These are phyloP conservation scores for Suillus occidentalis DNA, from an alignment of 768 basidiomycete species.

Conservation along the genomic window DNA sequence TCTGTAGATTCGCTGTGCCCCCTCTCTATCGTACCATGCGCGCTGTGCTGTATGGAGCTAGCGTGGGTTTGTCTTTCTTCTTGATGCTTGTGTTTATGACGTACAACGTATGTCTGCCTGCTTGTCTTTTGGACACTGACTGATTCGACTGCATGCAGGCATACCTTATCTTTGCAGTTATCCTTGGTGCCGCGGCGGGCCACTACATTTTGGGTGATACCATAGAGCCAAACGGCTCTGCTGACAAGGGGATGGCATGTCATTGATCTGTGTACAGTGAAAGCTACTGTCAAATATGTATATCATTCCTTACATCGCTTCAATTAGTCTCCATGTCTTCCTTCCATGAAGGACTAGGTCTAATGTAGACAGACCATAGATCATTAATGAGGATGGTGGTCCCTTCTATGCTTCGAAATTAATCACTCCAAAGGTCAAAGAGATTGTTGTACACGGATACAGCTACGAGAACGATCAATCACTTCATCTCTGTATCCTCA, in stretches of 20 bases:
- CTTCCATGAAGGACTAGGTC: background rate
- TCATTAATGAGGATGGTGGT: background rate
- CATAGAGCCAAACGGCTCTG: constrained; percentile 56
- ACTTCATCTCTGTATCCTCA: constrained; percentile 79
- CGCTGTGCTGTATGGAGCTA: constrained; percentile 70
- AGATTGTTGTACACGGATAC: constrained; percentile 5
- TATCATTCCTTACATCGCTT: background rate
- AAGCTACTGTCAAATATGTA: background rate
- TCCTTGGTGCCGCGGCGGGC: constrained; percentile 79
- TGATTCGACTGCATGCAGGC: constrained; percentile 46
- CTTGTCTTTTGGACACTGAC: constrained; percentile 3
- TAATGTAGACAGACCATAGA: background rate
- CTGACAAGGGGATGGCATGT: constrained; percentile 71
- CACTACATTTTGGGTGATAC: constrained; percentile 74
- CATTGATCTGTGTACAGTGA: constrained; percentile 46
- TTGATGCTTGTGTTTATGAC: constrained; percentile 98
- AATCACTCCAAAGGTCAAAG: background rate
- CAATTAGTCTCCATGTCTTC: background rate
- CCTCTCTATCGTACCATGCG: constrained; percentile 51
- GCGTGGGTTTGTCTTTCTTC: constrained; percentile 82
- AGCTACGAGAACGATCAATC: constrained; percentile 25
- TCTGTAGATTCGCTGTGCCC: constrained; percentile 50
- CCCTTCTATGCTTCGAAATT: background rate
- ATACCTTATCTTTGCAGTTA: constrained; percentile 81
- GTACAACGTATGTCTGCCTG: constrained; percentile 69